Base-by-base conservation (phyloP, 345 rosid species). In the Streptanthus diversifolius region DNA sequence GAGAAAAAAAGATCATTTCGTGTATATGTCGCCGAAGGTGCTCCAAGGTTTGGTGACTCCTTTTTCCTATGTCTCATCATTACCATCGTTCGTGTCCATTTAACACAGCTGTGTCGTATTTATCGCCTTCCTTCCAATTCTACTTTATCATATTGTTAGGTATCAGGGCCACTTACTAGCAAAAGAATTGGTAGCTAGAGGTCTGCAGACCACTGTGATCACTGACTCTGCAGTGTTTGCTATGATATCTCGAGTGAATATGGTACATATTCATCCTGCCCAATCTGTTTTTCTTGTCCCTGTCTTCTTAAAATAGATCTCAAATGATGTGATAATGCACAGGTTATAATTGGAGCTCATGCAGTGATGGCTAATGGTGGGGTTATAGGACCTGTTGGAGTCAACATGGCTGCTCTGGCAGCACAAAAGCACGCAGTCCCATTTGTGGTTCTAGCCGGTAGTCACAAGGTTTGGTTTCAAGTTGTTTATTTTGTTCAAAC, bases 351-450 rank as follows among this genome's bases (percentile, higher is more conserved):
- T 68, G 99, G 98, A 79, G 97, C 99, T 71, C 98, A 92, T 77
- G 98, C 92, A 61, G 97, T 95, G 39, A 88, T 95, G 98, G 97
- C 99, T 41, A 90, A 92, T 81, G 99, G 98, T 67, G 97, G 97
- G 68, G 96, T 92, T 63, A 88, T 95, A 74, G 98, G 92, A 70
- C 98, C 98, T 68, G 96, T 95, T 70, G 99, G 99, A 55, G 78
- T 95, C 83, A 95, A 95, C 83, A 90, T 92, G 98, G 93, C 88
- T 70, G 97, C 99, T 21, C 92, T 92, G 72, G 99, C 98, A 56
- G 98, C 98, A 58, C 79, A 92, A 84, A 95, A 86, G 79, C 98
- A 95, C 57, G 99, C 96, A 56, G 98, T 95, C 59, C 99, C 99
- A 60, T 95, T 95, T 68, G 99, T 95, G 60, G 98, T 95, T 45